Evolutionary conservation across 345 rosid genomes (phyloP).

Genomic region (Mallotus nudiflorus): DNA sequence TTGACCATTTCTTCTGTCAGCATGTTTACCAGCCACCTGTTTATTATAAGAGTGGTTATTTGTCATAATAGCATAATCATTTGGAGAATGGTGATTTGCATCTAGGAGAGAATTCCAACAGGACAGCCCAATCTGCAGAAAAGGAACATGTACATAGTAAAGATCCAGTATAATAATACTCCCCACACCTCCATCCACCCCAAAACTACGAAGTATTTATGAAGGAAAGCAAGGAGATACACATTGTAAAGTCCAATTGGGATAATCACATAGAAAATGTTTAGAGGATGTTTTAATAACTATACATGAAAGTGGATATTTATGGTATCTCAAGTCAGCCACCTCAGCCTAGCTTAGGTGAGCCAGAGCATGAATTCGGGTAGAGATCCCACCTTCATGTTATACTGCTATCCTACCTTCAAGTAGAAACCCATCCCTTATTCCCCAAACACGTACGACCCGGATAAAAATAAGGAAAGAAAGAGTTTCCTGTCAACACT

Average conservation of each 20-base stretch:
- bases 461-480: neutral
- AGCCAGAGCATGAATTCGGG: neutral
- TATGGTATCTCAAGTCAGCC: neutral
- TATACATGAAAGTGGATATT: neutral
- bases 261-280: neutral
- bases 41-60: constrained; percentile 64
- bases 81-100: constrained; percentile 59
- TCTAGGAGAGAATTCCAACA: constrained; percentile 69
- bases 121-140: constrained; percentile 62
- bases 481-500: neutral
- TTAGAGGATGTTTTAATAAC: neutral
- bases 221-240: neutral
- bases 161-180: neutral
- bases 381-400: neutral
- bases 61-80: constrained; percentile 59
- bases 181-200: neutral
- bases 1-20: constrained; percentile 67
- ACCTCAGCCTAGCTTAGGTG: neutral
- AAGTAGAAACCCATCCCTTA: neutral
- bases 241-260: neutral
- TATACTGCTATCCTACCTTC: neutral
- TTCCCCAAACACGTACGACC: neutral
- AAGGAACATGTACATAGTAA: neutral
- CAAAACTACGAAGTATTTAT: neutral
- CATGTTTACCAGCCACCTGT: constrained; percentile 61